A percentile compares a stretch with the other conserved stretches of the same genome.
Evolutionary conservation across 1,139 yeast species (phyloP).

Genomic region (Zhuliangozyma parablackwelliae): DNA sequence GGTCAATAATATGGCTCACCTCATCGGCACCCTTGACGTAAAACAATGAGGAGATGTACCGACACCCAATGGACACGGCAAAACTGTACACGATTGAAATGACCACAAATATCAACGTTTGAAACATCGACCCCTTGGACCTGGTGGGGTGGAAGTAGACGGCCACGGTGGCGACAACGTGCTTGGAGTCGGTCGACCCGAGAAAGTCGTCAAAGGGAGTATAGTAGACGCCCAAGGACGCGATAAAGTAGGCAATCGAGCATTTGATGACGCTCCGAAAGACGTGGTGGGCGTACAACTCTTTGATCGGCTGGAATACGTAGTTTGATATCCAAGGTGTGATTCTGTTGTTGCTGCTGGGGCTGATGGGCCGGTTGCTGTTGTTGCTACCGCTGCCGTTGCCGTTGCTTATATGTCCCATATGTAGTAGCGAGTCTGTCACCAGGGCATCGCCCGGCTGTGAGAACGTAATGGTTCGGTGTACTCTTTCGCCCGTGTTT

Average conservation of each 20-base stretch:
- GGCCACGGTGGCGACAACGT: slow-evolving; percentile 76
- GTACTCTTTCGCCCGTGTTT: slow-evolving; percentile 37
- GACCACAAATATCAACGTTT: slow-evolving; percentile 60
- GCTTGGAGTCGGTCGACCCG: slow-evolving; percentile 73
- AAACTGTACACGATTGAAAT: slow-evolving; percentile 56
- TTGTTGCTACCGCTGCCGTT: too few relatives aligned
- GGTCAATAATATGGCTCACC: slow-evolving; percentile 53
- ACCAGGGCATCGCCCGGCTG: slow-evolving; percentile 1
- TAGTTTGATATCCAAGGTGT: too few relatives aligned
- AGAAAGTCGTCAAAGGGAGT: slow-evolving; percentile 49
- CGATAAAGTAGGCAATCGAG: slow-evolving; percentile 65
- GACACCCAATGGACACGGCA: slow-evolving; percentile 49
- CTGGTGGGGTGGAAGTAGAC: slow-evolving; percentile 84
- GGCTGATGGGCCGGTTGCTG: too few relatives aligned
- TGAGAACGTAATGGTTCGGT: slow-evolving; percentile 19
- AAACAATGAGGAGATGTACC: slow-evolving; percentile 48
- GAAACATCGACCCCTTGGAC: slow-evolving; percentile 77
- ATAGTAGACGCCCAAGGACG: slow-evolving; percentile 73
- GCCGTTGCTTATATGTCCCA: too few relatives aligned
- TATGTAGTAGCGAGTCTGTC: slow-evolving; percentile 3
- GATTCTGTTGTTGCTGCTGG: too few relatives aligned
- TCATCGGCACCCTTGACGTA: slow-evolving; percentile 45
- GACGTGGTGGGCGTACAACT: slow-evolving; percentile 12
- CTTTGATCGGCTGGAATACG: too few relatives aligned
- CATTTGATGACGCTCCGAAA: slow-evolving; percentile 52